Evolutionary conservation across 2,329 filamentous ascomycete species (phyloP), one percentile per base, ranked within the genome.

Genomic region (Colletotrichum theobromicola): DNA sequence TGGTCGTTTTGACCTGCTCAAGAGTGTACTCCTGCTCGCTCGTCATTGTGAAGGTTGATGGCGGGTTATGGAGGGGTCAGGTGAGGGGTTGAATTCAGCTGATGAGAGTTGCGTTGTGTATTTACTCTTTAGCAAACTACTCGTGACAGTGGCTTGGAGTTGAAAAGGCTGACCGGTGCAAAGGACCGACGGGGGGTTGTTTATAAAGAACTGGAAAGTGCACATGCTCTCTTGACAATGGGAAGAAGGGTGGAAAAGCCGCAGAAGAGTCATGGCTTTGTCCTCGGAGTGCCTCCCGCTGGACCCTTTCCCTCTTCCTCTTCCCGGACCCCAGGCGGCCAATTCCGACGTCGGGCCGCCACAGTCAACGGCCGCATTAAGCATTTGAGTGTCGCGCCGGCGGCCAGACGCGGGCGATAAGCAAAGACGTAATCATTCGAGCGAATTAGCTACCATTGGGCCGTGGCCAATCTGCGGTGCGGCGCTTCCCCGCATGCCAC

Each of bases 21-120:
- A 92, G 83, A 79, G 88, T 87, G 81, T 93, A 92, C 74, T 87
- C 87, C 72, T 86, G 84, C 75, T 88, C 86, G 66, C 79, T 81
- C 70, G 79, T 63, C 83, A 85, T 85, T 76, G 58, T 81, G 76
- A 55, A 35, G 24, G 34, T 15, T 67, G 50, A 30, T 26, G 55
- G 37, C 18, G 71, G 61, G 55, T 18, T 53, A 57, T 57, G 24
- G 66, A 61, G 37, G 62, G 71, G 37, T 74, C n/a, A 65, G 34
- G 26, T 50, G 67, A 71, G 42, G 53, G 67, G 42, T n/a, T 53
- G 10, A 12, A 57, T n/a, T 21, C 42, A 46, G 42, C 42, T 46
- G 64, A 30, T 32, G 55, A 18, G 21, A 55, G 30, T 57, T 12
- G 37, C 12, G n/a, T 18, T 50, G 30, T 26, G 30, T 67, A 5